phyloP scores from a whole-genome alignment of 371 early-diverging fungal species.

The Smittium mucronatum region DNA sequence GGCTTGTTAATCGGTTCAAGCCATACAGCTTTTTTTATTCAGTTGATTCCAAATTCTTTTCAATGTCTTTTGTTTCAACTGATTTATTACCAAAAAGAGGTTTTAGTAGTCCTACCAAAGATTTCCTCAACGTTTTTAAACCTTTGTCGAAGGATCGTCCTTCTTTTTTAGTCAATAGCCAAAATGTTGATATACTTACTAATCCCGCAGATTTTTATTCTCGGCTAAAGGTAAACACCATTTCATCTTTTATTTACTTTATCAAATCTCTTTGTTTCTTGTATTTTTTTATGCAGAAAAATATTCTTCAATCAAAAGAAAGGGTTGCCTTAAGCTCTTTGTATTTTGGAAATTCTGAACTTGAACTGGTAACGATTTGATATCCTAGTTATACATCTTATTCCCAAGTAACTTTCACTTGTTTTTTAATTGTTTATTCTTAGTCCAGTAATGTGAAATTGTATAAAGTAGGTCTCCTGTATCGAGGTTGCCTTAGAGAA shows the following conservation, averaged over 20 bases:
- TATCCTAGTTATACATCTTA: slow-evolving; percentile 8
- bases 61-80: too few species aligned
- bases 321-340: slow-evolving; percentile 73
- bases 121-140: background rate
- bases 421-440: too few species aligned
- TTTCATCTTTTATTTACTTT: background rate
- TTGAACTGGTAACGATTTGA: slow-evolving; percentile 53
- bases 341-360: slow-evolving; percentile 73
- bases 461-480: background rate
- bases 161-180: background rate
- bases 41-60: too few species aligned
- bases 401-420: too few species aligned
- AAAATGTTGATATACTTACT: background rate
- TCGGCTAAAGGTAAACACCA: background rate
- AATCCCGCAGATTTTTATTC: background rate
- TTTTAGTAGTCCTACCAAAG: too few species aligned
- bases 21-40: too few species aligned
- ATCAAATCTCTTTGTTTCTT: background rate
- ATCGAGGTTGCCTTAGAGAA: slow-evolving; percentile 36
- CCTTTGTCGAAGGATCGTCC: background rate
- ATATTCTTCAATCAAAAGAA: slow-evolving; percentile 48
- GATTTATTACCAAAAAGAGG: too few species aligned
- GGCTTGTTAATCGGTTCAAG: too few species aligned
- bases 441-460: background rate
- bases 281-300: slow-evolving; percentile 20